These are phyloP conservation scores for Hevea brasiliensis DNA, from an alignment of 345 rosid genomes.

Conservation along the genomic window DNA sequence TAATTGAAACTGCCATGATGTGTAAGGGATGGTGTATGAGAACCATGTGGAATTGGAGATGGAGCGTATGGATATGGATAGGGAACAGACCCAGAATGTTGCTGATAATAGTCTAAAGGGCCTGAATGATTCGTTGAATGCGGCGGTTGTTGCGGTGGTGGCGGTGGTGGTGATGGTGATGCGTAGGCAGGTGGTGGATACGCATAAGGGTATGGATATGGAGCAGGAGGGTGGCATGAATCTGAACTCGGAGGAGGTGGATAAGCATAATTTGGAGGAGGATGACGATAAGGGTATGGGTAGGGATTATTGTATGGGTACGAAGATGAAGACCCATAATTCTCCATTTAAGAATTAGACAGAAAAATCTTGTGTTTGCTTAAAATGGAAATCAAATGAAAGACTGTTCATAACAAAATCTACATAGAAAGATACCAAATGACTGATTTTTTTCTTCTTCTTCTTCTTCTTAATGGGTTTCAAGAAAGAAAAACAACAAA, in stretches of 20 bases:
- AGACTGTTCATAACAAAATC: neutral
- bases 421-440: neutral
- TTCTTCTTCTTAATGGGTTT: neutral
- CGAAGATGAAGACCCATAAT: constrained; percentile 8
- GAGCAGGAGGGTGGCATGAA: constrained; percentile 41
- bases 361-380: neutral
- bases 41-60: constrained; percentile 24
- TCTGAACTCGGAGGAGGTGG: constrained; percentile 58
- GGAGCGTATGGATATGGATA: constrained; percentile 46
- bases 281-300: constrained; percentile 41
- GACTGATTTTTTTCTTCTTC: neutral
- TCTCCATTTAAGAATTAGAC: constrained; percentile 4
- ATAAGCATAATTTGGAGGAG: constrained; percentile 39
- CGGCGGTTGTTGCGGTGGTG: neutral
- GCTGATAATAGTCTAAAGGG: constrained; percentile 16
- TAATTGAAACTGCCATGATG: constrained; percentile 50
- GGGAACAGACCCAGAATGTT: constrained; percentile 33
- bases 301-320: constrained; percentile 49
- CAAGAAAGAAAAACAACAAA: neutral
- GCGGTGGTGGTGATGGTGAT: constrained; percentile 8
- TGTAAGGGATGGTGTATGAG: constrained; percentile 41
- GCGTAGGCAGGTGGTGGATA: constrained; percentile 20
- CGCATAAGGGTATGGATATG: constrained; percentile 32
- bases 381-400: constrained; percentile 8
- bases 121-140: constrained; percentile 9